Base-by-base conservation (phyloP, 2,329 filamentous ascomycete genomes). In the Botrytis tulipae region DNA sequence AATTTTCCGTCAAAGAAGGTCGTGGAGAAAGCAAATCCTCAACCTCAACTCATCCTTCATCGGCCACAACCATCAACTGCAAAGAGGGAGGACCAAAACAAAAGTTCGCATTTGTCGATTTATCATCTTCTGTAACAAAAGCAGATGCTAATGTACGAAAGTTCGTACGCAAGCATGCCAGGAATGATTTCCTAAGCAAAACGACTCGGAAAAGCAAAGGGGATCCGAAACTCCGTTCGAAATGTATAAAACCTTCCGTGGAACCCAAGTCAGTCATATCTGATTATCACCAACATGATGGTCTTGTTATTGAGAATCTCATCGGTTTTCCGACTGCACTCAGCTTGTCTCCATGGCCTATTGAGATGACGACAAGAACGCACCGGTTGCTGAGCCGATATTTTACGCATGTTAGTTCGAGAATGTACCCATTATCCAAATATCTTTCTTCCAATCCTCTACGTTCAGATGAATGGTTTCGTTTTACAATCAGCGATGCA, bases 381-480 rank as follows among this genome's bases (percentile, higher is more conserved):
- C 75, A 78, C 61, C 61, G 29, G 10, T 67, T 79, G 3, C 61
- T 79, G 9, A 66, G 72, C 46, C 72, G 74, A 18, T 78, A 77
- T 51, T 60, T 79, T 10, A 74, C 68, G 0, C 65, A 76, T 44
- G 73, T 69, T 25, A 73, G 74, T 25, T 73, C 59, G 22, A 72
- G 74, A 44, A 71, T 78, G 51, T 77, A 74, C 48, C 73, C 76
- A 3, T 61, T 76, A 16, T 63, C 73, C 20, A 51, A 32, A 57
- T 72, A 61, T 54, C 66, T 78, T 1, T 73, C 72, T 35, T 72
- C 68, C 2, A 77, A 77, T 72, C 76, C 75, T 14, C 40, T 78
- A 18, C 48, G 70, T 22, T 76, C 73, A 42, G 51, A 74, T 22
- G 61, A 70, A 40, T 78, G 78, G 77, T 76, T 79, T 35, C 76